Percentiles rank a stretch among this genome's conserved stretches.
Conservation (phyloP, 768 basidiomycete species). For the Podaxis mareebaensis region DNA sequence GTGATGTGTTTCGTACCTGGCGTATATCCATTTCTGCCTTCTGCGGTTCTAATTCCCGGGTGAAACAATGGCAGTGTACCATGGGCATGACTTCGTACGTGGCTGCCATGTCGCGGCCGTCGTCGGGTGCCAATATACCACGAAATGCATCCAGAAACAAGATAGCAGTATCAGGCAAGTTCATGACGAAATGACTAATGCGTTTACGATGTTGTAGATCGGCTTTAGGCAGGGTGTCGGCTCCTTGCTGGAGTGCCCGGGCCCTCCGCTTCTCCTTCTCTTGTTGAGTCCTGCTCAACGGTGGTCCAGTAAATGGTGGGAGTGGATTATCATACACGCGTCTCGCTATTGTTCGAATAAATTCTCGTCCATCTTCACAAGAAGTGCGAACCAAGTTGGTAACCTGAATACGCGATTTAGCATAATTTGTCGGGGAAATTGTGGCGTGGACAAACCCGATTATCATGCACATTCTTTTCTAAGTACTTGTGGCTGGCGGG, state of each 20-base stretch:
- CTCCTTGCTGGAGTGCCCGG: conserved; percentile 16
- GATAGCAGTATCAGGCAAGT: conserved; percentile 91
- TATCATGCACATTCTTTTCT: conserved; percentile 66
- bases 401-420: conserved; percentile 50
- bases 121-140: conserved; percentile 54
- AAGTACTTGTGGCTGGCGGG: conserved; percentile 84
- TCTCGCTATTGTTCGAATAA: conserved; percentile 64
- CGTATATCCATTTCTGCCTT: conserved; percentile 77
- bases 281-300: conserved; percentile 45
- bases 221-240: conserved; percentile 25
- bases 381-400: conserved; percentile 64
- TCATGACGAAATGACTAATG: conserved; percentile 95
- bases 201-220: conserved; percentile 37
- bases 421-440: conserved; percentile 1
- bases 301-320: conserved; percentile 51
- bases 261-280: conserved; percentile 38
- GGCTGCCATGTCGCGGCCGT: conserved; percentile 37
- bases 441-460: conserved; percentile 58
- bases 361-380: conserved; percentile 85
- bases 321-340: conserved; percentile 68
- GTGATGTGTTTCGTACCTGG: conserved; percentile 51
- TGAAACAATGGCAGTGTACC: conserved; percentile 97
- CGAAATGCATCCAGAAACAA: conserved; percentile 87
- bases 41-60: conserved; percentile 71
- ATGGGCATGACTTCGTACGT: conserved; percentile 75